Evolutionary conservation across 148 eudicot genomes (phyloP), one percentile per base, ranked within the genome.

Genomic region (Chenopodium quinoa): DNA sequence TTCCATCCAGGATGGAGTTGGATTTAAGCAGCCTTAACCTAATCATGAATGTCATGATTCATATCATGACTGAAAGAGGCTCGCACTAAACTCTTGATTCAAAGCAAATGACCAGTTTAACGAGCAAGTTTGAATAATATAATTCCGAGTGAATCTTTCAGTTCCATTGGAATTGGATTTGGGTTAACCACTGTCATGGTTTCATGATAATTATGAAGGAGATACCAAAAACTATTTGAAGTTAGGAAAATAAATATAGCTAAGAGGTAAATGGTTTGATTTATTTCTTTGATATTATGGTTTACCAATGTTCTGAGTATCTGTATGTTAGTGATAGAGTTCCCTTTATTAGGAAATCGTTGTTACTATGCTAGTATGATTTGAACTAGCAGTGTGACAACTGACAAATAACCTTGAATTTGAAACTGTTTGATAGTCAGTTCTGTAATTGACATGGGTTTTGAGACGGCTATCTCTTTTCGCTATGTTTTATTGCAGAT

Each of bases 401-500:
- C 60, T 54, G 5, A 54, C 4, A 54, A 54, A 17, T 54, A 16
- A 50, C 14, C 14, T 54, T 54, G 17, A 54, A 54, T 17, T 10
- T 54, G 60, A 12, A 54, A 54, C 20, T 54, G 20, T 10, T 54
- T 54, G 0, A 2, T 54, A 1, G 60, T 1, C 16, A 13, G 20
- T 54, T 54, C 4, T 54, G 14, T 54, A 54, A 54, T 12, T 54
- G 62, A 17, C 62, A 56, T 3, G 62, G 62, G 62, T 56, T 17
- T 56, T 56, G 62, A 13, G 20, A 75, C 75, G 27, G 9, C 62
- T 66, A 50, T 47, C 60, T 23, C 17, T 70, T 23, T 34, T 63
- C 23, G 8, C 71, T 54, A 47, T 31, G 20, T 74, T 50, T 3
- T 37, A 17, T 72, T 79, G 87, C 87, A 86, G 87, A 88, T 88